Evolutionary conservation across 768 basidiomycete genomes (phyloP), one percentile per base, ranked within the genome.

Genomic region (Russula sp.): DNA sequence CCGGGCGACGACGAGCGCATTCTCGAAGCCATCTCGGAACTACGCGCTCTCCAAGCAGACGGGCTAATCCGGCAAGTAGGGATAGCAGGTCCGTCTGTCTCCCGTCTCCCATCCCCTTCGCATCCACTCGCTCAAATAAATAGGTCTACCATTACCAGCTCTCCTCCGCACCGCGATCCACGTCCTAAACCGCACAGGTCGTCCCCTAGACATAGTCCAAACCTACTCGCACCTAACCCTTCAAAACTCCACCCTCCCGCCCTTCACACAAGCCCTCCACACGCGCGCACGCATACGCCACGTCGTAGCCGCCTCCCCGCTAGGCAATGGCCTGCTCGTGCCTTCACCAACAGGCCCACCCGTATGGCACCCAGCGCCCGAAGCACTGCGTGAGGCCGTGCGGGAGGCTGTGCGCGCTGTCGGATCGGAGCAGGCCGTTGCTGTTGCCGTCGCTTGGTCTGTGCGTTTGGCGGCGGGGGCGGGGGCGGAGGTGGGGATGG

Each of bases 121-220:
- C 11, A 28, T 36, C 28, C 52, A 20, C 42, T 16, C 32, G 42
- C 30, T 30, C 13, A n/a, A 49, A 32, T 46, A 20, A 9, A 20
- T 71, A 92, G 93, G 89, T 0, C 92, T 86, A 68, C 91, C 92
- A 13, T 79, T 94, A 28, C 86, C 92, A 10, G 87, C 88, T 0
- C 80, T 95, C n/a, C 81, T 95, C 32, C 87, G 93, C n/a, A 75
- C 94, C 20, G 84, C 92, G 10, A 80, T 92, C 38, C 78, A 94
- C 57, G 82, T 92, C 66, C 78, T 84, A 36, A 3, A 20, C 6
- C 58, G 52, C 2, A 81, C 75, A 1, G 64, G 54, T 1, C 79
- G 80, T 59, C 89, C 93, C 11, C 72, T 95, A 63, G 93, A 95
- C 74, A 80, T 86, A 52, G 73, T 95, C 32, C 81, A 94, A 51